Evolutionary conservation across 257 asterid genomes (phyloP), one percentile per base, ranked within the genome.

Genomic region (Solanum clarkiae): DNA sequence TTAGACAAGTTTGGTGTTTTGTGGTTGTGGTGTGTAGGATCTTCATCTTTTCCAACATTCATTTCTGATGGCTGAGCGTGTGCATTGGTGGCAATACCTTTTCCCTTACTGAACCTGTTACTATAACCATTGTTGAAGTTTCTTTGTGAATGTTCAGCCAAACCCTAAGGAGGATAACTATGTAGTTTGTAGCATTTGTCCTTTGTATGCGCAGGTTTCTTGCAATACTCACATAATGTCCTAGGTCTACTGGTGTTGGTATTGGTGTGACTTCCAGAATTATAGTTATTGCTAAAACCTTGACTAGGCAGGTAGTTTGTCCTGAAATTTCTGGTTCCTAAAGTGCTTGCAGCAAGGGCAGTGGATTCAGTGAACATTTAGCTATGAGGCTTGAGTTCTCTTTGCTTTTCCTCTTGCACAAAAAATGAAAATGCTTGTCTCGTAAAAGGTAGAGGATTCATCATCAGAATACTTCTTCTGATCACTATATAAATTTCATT

Each of bases 331-430:
- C 17, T 16, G 7, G 4, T 17, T 9, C 60, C 22, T 55, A 10
- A 55, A 16, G 1, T 8, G 17, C 22, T 55, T 55, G 10, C 0
- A 55, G 10, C 60, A 0, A 55, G 1, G 18, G 22, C 7, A 6
- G 60, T 18, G 3, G 1, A 0, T 7, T 55, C 2, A 55, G 0
- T 0, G 17, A 16, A 17, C 3, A 55, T 55, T 18, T 17, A 5
- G 22, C 16, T 55, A 8, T 55, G 22, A 2, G 60, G 60, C 7
- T 3, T 55, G 10, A 55, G 17, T 17, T 55, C 10, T n/a, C 11
- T 55, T 17, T 7, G 22, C 3, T 55, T 55, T 1, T 55, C 10
- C 8, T 55, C 22, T 10, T 55, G 22, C 60, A 55, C 5, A 55
- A 17, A 22, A 55, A 55, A 11, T 55, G 22, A 22, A 55, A 2